Conservation (phyloP, 345 rosid genomes). For the Punica granatum region DNA sequence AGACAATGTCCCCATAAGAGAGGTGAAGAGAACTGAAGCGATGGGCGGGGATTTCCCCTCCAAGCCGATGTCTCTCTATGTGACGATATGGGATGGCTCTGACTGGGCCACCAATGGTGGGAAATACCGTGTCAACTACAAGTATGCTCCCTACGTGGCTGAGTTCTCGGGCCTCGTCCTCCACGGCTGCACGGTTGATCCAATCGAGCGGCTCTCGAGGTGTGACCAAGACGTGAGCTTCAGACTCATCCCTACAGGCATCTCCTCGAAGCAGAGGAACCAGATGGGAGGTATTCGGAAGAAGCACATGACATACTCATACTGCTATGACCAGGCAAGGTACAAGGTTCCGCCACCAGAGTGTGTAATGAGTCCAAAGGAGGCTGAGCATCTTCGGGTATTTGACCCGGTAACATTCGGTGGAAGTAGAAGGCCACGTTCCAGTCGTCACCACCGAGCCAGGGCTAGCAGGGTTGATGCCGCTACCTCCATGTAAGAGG, state of each 20-base stretch:
- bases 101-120: constrained; percentile 97
- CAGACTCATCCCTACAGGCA: constrained; percentile 23
- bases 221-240: constrained; percentile 40
- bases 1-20: no score
- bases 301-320: constrained; percentile 85
- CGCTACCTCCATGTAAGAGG: background rate
- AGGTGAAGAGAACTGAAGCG: constrained; percentile 47
- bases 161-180: constrained; percentile 63
- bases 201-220: constrained; percentile 43
- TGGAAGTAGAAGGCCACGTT: constrained; percentile 32
- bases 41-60: constrained; percentile 91
- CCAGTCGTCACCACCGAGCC: constrained; percentile 41
- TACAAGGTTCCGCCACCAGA: constrained; percentile 62
- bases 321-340: constrained; percentile 75
- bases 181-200: constrained; percentile 86
- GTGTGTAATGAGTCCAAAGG: constrained; percentile 52
- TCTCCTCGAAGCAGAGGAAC: constrained; percentile 36
- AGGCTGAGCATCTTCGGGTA: constrained; percentile 48
- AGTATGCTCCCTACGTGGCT: constrained; percentile 73
- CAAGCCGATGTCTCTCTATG: constrained; percentile 91
- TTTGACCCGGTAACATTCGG: constrained; percentile 88
- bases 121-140: constrained; percentile 85
- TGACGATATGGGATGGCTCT: constrained; percentile 97
- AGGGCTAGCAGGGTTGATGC: constrained; percentile 14
- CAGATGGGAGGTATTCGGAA: constrained; percentile 62